Evolutionary conservation across 2,329 filamentous ascomycete genomes (phyloP).

Genomic region (Colletotrichum camelliae): DNA sequence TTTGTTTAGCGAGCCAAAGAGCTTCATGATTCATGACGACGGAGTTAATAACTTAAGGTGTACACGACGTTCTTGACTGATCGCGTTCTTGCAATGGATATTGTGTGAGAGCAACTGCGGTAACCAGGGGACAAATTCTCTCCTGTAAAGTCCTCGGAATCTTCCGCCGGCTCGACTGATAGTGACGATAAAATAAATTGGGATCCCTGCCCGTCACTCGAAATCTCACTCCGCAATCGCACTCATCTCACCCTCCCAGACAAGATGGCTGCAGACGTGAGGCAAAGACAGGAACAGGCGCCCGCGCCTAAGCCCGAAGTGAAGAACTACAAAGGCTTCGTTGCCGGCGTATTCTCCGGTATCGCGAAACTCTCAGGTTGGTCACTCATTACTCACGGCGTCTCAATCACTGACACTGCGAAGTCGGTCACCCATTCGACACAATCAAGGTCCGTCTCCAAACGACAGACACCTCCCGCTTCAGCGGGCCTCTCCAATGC

Average conservation of each 20-base stretch:
- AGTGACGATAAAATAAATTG: background rate
- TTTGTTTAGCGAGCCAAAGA: conserved; percentile 11
- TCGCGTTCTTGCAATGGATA: conserved; percentile 7
- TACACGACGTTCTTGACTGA: background rate
- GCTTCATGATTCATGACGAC: conserved; percentile 22
- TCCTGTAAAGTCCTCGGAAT: background rate
- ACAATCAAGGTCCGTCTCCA: conserved; percentile 97
- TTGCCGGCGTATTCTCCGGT: conserved; percentile 94
- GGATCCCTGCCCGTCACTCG: background rate
- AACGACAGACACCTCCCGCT: conserved; percentile 78
- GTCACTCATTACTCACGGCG: background rate
- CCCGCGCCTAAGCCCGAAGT: conserved; percentile 41
- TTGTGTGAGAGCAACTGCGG: background rate
- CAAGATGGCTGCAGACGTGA: conserved; percentile 19
- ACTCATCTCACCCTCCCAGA: background rate
- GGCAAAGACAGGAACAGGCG: conserved; percentile 36
- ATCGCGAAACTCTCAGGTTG: conserved; percentile 82
- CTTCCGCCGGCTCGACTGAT: background rate
- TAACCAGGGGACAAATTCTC: background rate
- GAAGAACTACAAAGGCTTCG: conserved; percentile 91
- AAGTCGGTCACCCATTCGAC: conserved; percentile 81
- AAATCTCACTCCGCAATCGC: background rate
- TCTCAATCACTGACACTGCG: background rate
- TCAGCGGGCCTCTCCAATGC: conserved; percentile 86
- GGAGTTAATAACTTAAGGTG: background rate